Conservation (phyloP, 2,329 filamentous ascomycete species). For the Xylaria polymorpha region DNA sequence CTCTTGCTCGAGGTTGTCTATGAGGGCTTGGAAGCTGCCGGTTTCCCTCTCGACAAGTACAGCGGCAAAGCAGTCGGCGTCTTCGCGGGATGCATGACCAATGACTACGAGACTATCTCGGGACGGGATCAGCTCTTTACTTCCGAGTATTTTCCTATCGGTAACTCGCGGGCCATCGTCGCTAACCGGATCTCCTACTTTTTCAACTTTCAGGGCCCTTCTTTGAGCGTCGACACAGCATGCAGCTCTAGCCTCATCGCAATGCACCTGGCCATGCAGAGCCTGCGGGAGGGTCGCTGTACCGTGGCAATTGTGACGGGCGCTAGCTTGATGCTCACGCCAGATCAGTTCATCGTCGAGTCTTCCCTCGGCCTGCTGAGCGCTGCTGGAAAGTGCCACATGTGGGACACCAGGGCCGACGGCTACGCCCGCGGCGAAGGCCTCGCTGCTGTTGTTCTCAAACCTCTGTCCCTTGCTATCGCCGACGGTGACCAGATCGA, state of each 20-base stretch:
- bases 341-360: conserved; percentile 58
- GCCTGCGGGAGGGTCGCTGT: conserved; percentile 55
- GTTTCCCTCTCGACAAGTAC: conserved; percentile 45
- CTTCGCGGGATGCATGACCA: conserved; percentile 51
- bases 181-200: conserved; percentile 56
- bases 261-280: conserved; percentile 54
- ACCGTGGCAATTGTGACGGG: conserved; percentile 58
- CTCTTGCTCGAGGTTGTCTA: conserved; percentile 52
- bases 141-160: conserved; percentile 51
- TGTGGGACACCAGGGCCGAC: conserved; percentile 63
- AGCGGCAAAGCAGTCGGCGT: conserved; percentile 48
- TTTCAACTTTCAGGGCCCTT: conserved; percentile 55
- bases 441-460: conserved; percentile 62
- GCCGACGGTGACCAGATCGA: conserved; percentile 60
- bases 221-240: conserved; percentile 56
- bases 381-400: conserved; percentile 57
- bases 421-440: conserved; percentile 71
- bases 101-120: conserved; percentile 49
- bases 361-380: conserved; percentile 59
- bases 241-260: conserved; percentile 56
- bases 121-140: conserved; percentile 47
- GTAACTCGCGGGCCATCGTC: conserved; percentile 51
- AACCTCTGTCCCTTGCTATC: conserved; percentile 62
- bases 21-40: conserved; percentile 52
- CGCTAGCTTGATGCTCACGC: conserved; percentile 57